Conservation (phyloP, 768 basidiomycete genomes). For the Tricholomella constricta region DNA sequence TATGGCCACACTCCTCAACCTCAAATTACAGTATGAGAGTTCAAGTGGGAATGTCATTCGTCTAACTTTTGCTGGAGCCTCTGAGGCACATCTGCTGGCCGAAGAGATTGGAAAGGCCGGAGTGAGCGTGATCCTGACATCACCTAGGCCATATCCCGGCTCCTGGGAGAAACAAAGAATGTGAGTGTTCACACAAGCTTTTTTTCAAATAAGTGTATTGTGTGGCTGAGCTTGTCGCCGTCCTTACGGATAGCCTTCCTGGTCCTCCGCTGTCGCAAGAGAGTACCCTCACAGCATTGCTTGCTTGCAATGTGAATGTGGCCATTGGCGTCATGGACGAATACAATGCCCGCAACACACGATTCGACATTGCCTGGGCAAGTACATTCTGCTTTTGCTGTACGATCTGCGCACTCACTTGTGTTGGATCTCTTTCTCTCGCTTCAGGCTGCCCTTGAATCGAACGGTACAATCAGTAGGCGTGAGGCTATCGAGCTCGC, state of each 20-base stretch:
- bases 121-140: constrained; percentile 72
- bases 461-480: constrained; percentile 41
- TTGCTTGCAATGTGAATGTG: constrained; percentile 63
- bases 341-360: constrained; percentile 65
- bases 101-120: constrained; percentile 58
- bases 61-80: constrained; percentile 60
- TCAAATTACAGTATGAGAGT: constrained; percentile 57
- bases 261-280: constrained; percentile 69
- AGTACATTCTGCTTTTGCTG: constrained; percentile 10
- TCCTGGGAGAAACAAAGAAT: constrained; percentile 68
- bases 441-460: constrained; percentile 27
- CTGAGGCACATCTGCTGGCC: constrained; percentile 66
- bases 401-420: background rate
- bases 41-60: constrained; percentile 30
- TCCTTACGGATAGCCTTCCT: constrained; percentile 45
- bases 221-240: background rate
- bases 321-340: constrained; percentile 60
- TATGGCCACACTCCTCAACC: constrained; percentile 65
- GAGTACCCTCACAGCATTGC: constrained; percentile 53
- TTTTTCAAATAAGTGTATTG: too few species aligned
- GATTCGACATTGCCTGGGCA: constrained; percentile 68
- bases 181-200: constrained; percentile 35
- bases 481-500: constrained; percentile 33
- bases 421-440: background rate
- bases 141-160: constrained; percentile 60